Evolutionary conservation across 225 moss, liverwort and hornwort species (phyloP).

Genomic region (Polytrichum formosum): DNA sequence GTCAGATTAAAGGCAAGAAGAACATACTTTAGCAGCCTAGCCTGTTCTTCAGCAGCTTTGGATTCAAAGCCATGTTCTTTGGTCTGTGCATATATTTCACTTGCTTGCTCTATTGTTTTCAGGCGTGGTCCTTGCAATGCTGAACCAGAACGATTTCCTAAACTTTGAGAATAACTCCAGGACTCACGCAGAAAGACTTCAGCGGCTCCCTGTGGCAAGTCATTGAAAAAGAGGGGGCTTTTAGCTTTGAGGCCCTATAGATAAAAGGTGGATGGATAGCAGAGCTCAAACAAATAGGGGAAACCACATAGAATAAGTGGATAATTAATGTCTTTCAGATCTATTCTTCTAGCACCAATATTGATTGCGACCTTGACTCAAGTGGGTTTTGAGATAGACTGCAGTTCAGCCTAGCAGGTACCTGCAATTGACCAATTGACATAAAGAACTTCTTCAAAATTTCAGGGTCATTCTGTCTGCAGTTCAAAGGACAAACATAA

Average conservation of each 20-base stretch:
- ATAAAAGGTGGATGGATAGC: not conserved
- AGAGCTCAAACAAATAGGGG: not conserved
- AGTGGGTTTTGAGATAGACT: too few relatives aligned
- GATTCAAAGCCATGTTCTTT: constrained; percentile 87
- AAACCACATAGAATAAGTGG: not conserved
- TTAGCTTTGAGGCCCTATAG: not conserved
- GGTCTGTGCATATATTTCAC: constrained; percentile 81
- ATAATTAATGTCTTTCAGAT: too few relatives aligned
- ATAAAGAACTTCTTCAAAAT: constrained; percentile 80
- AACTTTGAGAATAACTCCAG: constrained; percentile 58
- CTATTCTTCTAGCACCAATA: too few relatives aligned
- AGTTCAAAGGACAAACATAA: not conserved
- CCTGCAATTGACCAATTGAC: constrained; percentile 85
- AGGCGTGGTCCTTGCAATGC: constrained; percentile 75
- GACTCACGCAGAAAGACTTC: constrained; percentile 80
- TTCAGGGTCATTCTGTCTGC: constrained; percentile 81
- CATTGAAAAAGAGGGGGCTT: too few relatives aligned
- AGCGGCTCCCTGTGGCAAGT: constrained; percentile 66
- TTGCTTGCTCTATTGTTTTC: constrained; percentile 88
- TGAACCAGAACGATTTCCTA: constrained; percentile 61
- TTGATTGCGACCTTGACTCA: too few relatives aligned
- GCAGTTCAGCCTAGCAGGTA: constrained; percentile 12
- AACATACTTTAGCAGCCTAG: constrained; percentile 78
- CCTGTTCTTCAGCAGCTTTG: constrained; percentile 81
- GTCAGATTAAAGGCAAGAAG: not conserved